phyloP scores from a whole-genome alignment of 2,329 filamentous ascomycete species.

The Geoglossum cookeanum region DNA sequence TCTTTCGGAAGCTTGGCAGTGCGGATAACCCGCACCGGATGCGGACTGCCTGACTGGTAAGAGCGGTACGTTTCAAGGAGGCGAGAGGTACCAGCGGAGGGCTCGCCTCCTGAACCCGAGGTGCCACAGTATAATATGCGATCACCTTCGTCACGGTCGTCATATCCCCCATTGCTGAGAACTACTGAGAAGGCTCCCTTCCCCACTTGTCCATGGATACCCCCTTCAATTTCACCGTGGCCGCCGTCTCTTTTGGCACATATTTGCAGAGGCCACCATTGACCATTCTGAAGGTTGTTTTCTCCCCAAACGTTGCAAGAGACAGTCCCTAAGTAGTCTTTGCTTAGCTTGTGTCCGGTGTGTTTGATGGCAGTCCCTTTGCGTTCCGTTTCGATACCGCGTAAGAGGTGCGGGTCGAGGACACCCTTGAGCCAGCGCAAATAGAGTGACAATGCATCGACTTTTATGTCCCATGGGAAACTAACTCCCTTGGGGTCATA shows the following conservation, averaged over 20 bases:
- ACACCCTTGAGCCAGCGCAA: slow-evolving; percentile 24
- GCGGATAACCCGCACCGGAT: slow-evolving; percentile 32
- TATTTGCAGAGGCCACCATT: slow-evolving; percentile 37
- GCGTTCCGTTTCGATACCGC: slow-evolving; percentile 20
- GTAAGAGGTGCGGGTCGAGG: slow-evolving; percentile 27
- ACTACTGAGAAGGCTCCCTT: slow-evolving; percentile 36
- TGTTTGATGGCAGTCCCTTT: slow-evolving; percentile 11
- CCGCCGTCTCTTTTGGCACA: slow-evolving; percentile 32
- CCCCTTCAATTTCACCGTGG: slow-evolving; percentile 29
- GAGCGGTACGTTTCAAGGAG: slow-evolving; percentile 12
- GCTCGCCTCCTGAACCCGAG: slow-evolving; percentile 16
- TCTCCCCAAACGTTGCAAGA: slow-evolving; percentile 16
- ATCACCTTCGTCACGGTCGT: slow-evolving; percentile 31
- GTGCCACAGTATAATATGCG: slow-evolving; percentile 34
- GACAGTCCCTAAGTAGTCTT: slow-evolving; percentile 10
- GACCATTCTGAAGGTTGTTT: slow-evolving; percentile 19
- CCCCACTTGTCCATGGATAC: slow-evolving; percentile 29
- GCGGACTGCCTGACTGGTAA: slow-evolving; percentile 2
- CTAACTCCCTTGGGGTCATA: slow-evolving; percentile 10
- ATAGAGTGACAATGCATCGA: slow-evolving; percentile 28
- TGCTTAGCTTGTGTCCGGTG: slow-evolving; percentile 13
- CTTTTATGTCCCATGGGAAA: slow-evolving; percentile 27
- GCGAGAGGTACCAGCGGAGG: slow-evolving; percentile 8
- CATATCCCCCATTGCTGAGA: slow-evolving; percentile 28
- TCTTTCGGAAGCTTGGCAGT: slow-evolving; percentile 20